Base-by-base conservation (phyloP, 345 rosid species). In the Cardamine resedifolia region DNA sequence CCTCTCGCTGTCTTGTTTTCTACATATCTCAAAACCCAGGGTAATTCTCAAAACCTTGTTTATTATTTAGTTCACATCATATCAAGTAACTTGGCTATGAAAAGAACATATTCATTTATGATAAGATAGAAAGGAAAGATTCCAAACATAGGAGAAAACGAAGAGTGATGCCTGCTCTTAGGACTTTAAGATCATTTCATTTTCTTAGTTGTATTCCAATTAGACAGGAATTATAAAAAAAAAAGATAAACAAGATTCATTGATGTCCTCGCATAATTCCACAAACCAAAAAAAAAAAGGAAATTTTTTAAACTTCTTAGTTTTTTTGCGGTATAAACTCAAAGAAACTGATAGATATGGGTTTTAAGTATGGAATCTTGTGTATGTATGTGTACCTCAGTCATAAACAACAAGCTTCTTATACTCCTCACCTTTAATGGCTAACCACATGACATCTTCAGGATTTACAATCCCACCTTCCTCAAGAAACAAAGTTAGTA, bases 401-500 rank as follows among this genome's bases (percentile, higher is more conserved):
- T 80, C 83, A 48, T 63, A 27, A 16, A 77, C 45, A 33, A 21
- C 72, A 30, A 83, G 82, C 53, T 67, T 76, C 53, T 76, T 21
- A 18, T 83, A 81, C 64, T 59, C 64, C 3, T 76, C 64, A 10
- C 82, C 73, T 33, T 78, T 39, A 16, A 80, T 76, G 41, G 81
- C 84, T 27, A 38, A 15, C 63, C 34, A 19, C 86, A 83, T 81
- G 20, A 78, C 49, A 48, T 41, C 58, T 31, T 69, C 77, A 49
- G 86, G 81, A 41, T 61, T 57, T 56, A 76, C 31, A 52, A 61
- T 59, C 14, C 80, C 81, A 39, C 70, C 82, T 43, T 72, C n/a
- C 16, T 78, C 82, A 62, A 83, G 52, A 62, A 83, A 81, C 66
- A 83, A 10, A 6, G 57, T 83, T 8, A 76, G 43, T 65, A 83